Conservation (phyloP, 495 filamentous ascomycete species). For the Penicillium soppii region DNA sequence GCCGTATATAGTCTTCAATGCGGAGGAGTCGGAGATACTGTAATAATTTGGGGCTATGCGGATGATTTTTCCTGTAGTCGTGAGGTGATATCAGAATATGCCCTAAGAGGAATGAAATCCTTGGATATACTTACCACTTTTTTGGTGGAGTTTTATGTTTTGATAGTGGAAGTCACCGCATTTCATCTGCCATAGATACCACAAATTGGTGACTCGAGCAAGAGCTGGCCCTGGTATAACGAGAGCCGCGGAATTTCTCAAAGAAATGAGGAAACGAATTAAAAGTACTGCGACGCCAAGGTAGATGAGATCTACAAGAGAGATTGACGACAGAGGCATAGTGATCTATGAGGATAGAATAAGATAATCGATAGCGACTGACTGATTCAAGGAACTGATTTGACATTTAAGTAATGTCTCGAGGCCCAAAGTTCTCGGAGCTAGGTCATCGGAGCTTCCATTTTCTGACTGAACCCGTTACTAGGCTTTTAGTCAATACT, state of each 20-base stretch:
- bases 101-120: background rate
- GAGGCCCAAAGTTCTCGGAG: too few relatives aligned
- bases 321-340: background rate
- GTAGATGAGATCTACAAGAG: background rate
- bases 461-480: too few relatives aligned
- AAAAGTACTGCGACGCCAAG: background rate
- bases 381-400: too few relatives aligned
- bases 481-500: too few relatives aligned
- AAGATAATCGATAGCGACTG: too few relatives aligned
- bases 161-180: slow-evolving; percentile 29
- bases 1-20: slow-evolving; percentile 33
- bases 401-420: too few relatives aligned
- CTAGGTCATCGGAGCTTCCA: too few relatives aligned
- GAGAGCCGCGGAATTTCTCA: background rate
- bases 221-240: slow-evolving; percentile 43
- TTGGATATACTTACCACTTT: background rate
- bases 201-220: slow-evolving; percentile 49
- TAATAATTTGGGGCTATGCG: slow-evolving; percentile 37
- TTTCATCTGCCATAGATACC: slow-evolving; percentile 38
- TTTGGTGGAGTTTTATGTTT: slow-evolving; percentile 32
- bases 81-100: background rate
- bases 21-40: slow-evolving; percentile 32
- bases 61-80: slow-evolving; percentile 3
- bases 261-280: background rate
- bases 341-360: too few relatives aligned